Base-by-base conservation (phyloP, 2,329 filamentous ascomycete genomes). In the Coleophoma eucalyptorum region DNA sequence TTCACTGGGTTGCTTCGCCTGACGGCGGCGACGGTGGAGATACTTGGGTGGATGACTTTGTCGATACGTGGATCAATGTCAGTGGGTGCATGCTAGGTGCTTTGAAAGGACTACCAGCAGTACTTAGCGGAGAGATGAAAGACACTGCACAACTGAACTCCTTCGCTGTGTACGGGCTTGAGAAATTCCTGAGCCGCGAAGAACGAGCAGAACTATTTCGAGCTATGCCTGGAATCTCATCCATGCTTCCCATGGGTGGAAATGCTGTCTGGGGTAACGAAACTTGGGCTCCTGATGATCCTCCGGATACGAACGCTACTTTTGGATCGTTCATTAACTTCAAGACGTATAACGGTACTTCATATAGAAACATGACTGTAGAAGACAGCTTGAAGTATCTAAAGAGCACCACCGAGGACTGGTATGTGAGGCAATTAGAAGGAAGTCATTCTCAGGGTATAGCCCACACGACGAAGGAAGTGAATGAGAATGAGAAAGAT, bases 31-130 rank as follows among this genome's bases (percentile, higher is more conserved):
- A 83, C 18, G 93, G 91, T 1, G 93, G 94, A 1, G 78, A 86
- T 35, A 80, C 83, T 48, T 99, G 94, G 94, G 93, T 99, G 0
- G 92, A 99, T 52, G 80, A 79, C 16, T 81, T 97, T 64, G 77
- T 99, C 47, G 94, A 95, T 58, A 88, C 90, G 3, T 99, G 95
- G 92, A 95, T 99, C 74, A 99, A 99, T 67, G 91, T 99, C 62
- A 94, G 89, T 58, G 94, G 94, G 5, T 99, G 93, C 69, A 97
- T 99, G 93, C 84, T 99, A 5, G 94, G 94, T 13, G 91, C 94
- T 2, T 77, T 91, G 51, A 99, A 99, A 72, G 93, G 89, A 52
- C 73, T 97, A 34, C 89, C 94, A 0, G 93, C 94, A 0, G 81
- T 97, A 0, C 76, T 99, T 1, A 97, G 92, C 0, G 94, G 94